phyloP scores from a whole-genome alignment of 1,139 yeast genomes.

The Arxiozyma slooffiae region DNA sequence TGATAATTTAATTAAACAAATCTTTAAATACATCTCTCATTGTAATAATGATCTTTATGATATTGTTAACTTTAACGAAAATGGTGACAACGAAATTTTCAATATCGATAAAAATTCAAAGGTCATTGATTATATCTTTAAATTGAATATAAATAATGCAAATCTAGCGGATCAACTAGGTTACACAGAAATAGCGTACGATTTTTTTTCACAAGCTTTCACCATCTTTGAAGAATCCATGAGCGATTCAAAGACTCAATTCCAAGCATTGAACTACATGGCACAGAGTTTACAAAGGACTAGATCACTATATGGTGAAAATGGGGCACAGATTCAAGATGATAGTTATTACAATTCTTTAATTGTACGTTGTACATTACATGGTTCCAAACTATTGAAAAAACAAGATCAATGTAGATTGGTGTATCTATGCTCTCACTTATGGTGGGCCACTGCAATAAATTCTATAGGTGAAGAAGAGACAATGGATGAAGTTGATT shows the following conservation, averaged over 20 bases:
- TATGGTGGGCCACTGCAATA: slow-evolving; percentile 85
- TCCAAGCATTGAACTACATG: slow-evolving; percentile 44
- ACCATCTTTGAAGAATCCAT: slow-evolving; percentile 77
- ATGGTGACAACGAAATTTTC: too few relatives aligned
- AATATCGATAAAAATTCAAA: not conserved
- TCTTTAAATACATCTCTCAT: slow-evolving; percentile 67
- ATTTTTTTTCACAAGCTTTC: slow-evolving; percentile 81
- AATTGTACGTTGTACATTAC: slow-evolving; percentile 75
- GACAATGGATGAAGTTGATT: slow-evolving; percentile 22
- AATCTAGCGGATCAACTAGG: slow-evolving; percentile 66
- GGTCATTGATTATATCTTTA: slow-evolving; percentile 38
- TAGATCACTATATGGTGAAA: slow-evolving; percentile 25
- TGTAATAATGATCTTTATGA: slow-evolving; percentile 59
- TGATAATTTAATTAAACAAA: slow-evolving; percentile 29
- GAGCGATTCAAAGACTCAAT: slow-evolving; percentile 50
- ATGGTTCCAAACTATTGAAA: slow-evolving; percentile 79
- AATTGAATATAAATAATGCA: slow-evolving; percentile 47
- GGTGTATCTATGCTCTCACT: slow-evolving; percentile 76
- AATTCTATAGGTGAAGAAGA: slow-evolving; percentile 42
- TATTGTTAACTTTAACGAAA: too few relatives aligned
- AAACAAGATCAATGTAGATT: slow-evolving; percentile 94
- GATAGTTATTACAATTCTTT: slow-evolving; percentile 50
- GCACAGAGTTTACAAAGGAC: slow-evolving; percentile 45
- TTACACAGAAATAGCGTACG: slow-evolving; percentile 63
- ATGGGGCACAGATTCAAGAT: not conserved